Evolutionary conservation across 1,284 basidiomycete genomes (phyloP).

Genomic region (Kwoniella shivajii): DNA sequence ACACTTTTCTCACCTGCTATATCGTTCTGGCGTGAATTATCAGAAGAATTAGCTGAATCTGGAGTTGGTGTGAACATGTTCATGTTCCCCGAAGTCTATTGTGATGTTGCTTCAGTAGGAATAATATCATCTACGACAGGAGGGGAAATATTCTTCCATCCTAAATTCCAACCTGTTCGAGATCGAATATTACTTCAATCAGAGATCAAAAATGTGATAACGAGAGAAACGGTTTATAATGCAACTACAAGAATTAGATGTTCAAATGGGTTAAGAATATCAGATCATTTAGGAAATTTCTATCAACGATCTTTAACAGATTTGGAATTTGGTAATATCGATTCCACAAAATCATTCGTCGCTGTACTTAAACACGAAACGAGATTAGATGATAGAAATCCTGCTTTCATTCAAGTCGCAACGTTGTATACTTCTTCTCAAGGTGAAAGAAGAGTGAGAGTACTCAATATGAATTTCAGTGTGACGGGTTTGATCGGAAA

Average conservation of each 20-base stretch:
- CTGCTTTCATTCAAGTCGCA: slow-evolving; percentile 87
- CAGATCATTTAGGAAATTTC: slow-evolving; percentile 79
- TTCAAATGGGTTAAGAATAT: slow-evolving; percentile 77
- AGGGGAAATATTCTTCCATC: slow-evolving; percentile 93
- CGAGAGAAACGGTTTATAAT: slow-evolving; percentile 77
- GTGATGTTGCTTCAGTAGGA: slow-evolving; percentile 87
- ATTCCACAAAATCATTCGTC: slow-evolving; percentile 78
- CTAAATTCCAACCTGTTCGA: slow-evolving; percentile 74
- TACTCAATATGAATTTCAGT: slow-evolving; percentile 80
- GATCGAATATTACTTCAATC: slow-evolving; percentile 70
- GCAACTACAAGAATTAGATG: slow-evolving; percentile 81
- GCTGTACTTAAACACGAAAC: slow-evolving; percentile 65
- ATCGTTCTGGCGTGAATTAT: slow-evolving; percentile 76
- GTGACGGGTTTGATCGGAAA: slow-evolving; percentile 83
- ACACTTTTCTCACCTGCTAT: slow-evolving; percentile 75
- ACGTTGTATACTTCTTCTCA: slow-evolving; percentile 79
- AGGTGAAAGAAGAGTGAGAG: slow-evolving; percentile 82
- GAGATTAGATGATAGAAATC: slow-evolving; percentile 70
- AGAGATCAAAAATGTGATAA: slow-evolving; percentile 72
- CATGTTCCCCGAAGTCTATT: slow-evolving; percentile 77
- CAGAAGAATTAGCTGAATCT: slow-evolving; percentile 82
- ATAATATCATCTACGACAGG: slow-evolving; percentile 75
- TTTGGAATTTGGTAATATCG: slow-evolving; percentile 76
- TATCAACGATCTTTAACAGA: slow-evolving; percentile 74
- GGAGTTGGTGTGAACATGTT: slow-evolving; percentile 92